Percentiles rank a stretch among this genome's conserved stretches.
phyloP scores from a whole-genome alignment of 371 early-diverging fungal genomes.

The Mucor irregularis region DNA sequence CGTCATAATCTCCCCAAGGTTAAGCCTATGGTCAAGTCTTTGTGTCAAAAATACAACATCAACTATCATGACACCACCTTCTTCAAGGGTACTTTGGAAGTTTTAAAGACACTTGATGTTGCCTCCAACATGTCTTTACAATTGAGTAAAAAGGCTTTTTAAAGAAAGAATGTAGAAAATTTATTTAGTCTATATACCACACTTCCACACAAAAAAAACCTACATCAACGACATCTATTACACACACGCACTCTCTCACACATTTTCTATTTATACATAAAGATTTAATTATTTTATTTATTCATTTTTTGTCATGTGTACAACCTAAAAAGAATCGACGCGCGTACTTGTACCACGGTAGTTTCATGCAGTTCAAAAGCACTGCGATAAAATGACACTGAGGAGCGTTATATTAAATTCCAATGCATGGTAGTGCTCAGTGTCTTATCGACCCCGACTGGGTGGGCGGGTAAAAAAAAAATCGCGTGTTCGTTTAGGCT shows the following conservation, averaged over 20 bases:
- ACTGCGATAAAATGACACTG: too few relatives aligned
- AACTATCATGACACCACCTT: slow-evolving; percentile 73
- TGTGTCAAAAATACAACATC: slow-evolving; percentile 76
- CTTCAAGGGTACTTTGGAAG: slow-evolving; percentile 73
- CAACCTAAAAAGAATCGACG: too few relatives aligned
- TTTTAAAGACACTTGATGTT: slow-evolving; percentile 62
- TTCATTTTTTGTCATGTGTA: neutral
- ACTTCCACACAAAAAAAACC: neutral
- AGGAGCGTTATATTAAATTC: too few relatives aligned
- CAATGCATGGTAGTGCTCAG: too few relatives aligned
- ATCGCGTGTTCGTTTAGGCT: too few relatives aligned
- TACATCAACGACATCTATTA: too few relatives aligned
- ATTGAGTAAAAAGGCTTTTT: slow-evolving; percentile 51
- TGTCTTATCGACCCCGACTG: too few relatives aligned
- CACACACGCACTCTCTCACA: too few relatives aligned
- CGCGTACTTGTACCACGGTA: too few relatives aligned
- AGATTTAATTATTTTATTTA: neutral
- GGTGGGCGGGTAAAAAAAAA: too few relatives aligned
- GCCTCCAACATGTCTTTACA: slow-evolving; percentile 62
- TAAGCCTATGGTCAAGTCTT: slow-evolving; percentile 61
- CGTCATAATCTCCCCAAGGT: slow-evolving; percentile 72
- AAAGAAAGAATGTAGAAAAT: neutral
- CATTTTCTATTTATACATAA: too few relatives aligned
- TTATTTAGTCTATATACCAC: neutral
- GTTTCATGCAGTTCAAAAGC: too few relatives aligned